phyloP scores from a whole-genome alignment of 2,329 filamentous ascomycete species.

The Venturia aucupariae region DNA sequence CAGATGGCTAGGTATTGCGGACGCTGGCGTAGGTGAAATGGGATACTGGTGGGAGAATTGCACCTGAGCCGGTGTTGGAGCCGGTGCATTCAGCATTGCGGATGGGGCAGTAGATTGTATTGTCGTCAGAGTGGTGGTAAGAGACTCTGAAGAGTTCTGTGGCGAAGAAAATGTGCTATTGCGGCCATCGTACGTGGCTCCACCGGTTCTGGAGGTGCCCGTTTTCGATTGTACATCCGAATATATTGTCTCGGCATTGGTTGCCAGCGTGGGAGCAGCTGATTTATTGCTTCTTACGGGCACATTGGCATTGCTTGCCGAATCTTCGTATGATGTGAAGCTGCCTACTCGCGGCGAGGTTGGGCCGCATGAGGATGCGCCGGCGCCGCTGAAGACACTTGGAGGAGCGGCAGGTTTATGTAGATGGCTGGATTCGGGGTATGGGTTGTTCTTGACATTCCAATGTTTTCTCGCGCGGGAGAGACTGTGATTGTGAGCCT shows the following conservation, averaged over 20 bases:
- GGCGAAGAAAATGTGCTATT: slow-evolving; percentile 73
- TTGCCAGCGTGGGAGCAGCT: slow-evolving; percentile 71
- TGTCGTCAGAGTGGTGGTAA: slow-evolving; percentile 77
- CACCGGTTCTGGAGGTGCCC: slow-evolving; percentile 63
- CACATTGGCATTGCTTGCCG: slow-evolving; percentile 48
- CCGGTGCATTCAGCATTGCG: slow-evolving; percentile 29
- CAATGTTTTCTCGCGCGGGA: slow-evolving; percentile 45
- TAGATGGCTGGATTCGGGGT: slow-evolving; percentile 66
- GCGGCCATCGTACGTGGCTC: slow-evolving; percentile 56
- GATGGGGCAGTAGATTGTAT: slow-evolving; percentile 66
- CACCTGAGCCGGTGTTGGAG: slow-evolving; percentile 27
- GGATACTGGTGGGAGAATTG: slow-evolving; percentile 52
- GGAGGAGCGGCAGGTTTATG: slow-evolving; percentile 44
- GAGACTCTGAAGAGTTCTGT: slow-evolving; percentile 67
- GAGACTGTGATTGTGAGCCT: slow-evolving; percentile 22
- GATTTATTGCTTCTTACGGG: slow-evolving; percentile 60
- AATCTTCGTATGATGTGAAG: slow-evolving; percentile 52
- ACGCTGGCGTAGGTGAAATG: slow-evolving; percentile 50
- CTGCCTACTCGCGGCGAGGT: slow-evolving; percentile 31
- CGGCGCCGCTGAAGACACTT: slow-evolving; percentile 28
- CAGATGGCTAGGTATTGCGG: slow-evolving; percentile 60
- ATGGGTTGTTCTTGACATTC: slow-evolving; percentile 74
- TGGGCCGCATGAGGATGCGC: slow-evolving; percentile 31
- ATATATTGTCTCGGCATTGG: slow-evolving; percentile 64
- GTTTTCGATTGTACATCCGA: slow-evolving; percentile 73